Percentiles rank a stretch among this genome's conserved stretches.
Conservation (phyloP, 108 stramenopile species). For the Discostella pseudostelligera region DNA sequence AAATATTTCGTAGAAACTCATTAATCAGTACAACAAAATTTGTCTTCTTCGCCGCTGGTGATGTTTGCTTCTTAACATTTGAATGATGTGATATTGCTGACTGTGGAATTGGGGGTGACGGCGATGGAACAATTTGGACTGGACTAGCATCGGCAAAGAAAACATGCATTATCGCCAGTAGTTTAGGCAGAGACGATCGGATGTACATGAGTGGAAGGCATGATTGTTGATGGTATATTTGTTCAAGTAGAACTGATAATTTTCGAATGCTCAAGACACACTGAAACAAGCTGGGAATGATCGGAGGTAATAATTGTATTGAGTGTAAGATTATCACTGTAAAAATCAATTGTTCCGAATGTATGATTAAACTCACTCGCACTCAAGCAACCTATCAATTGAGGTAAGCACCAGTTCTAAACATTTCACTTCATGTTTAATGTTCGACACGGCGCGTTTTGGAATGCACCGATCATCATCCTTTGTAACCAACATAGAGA, state of each 20-base stretch:
- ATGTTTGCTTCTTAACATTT: neutral
- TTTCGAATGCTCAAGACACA: slow-evolving; percentile 28
- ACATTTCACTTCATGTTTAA: slow-evolving; percentile 18
- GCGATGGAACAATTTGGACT: neutral
- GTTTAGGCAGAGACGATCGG: neutral
- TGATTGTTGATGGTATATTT: neutral
- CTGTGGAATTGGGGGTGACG: neutral
- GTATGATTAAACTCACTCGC: slow-evolving; percentile 30
- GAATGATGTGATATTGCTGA: neutral
- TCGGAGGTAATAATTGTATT: neutral
- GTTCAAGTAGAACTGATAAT: slow-evolving; percentile 21
- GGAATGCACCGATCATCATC: neutral
- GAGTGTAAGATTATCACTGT: neutral
- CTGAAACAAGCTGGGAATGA: slow-evolving; percentile 21
- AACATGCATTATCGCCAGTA: slow-evolving; percentile 12
- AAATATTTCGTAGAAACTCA: slow-evolving; percentile 14
- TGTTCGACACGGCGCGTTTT: slow-evolving; percentile 14
- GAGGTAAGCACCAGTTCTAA: slow-evolving; percentile 21
- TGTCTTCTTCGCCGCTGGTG: neutral
- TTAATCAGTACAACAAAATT: slow-evolving; percentile 20
- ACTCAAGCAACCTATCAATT: slow-evolving; percentile 15
- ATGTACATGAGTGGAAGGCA: slow-evolving; percentile 26
- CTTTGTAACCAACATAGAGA: neutral
- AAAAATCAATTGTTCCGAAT: neutral
- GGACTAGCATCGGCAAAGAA: neutral